Conservation (phyloP, 768 basidiomycete genomes). For the Grammothele lineata region DNA sequence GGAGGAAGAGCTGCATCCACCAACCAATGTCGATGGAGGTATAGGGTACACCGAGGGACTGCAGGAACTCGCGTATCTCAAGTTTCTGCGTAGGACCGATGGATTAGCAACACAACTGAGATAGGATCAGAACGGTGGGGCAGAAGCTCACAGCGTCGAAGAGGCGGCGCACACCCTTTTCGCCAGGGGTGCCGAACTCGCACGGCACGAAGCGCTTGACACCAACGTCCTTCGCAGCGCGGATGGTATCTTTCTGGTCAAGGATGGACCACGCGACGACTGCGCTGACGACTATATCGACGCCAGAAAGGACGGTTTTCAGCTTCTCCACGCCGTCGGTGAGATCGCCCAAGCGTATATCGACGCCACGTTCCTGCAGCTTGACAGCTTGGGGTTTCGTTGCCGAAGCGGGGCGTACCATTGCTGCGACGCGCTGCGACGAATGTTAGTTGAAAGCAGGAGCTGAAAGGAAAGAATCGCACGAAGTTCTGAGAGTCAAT, state of each 20-base stretch:
- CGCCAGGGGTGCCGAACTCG: conserved; percentile 7
- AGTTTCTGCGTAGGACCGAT: conserved; percentile 24
- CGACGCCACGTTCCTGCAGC: neutral
- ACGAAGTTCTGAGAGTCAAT: conserved; percentile 13
- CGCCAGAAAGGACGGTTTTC: neutral
- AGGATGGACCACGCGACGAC: neutral
- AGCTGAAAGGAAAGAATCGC: no score
- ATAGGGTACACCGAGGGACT: conserved; percentile 20
- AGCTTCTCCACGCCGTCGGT: neutral
- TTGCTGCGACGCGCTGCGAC: neutral
- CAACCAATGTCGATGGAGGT: conserved; percentile 27
- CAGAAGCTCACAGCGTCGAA: conserved; percentile 3
- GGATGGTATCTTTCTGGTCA: neutral
- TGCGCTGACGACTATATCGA: neutral
- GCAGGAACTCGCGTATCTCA: conserved; percentile 22
- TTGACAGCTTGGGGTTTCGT: neutral
- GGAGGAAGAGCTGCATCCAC: neutral
- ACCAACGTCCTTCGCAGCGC: conserved; percentile 17
- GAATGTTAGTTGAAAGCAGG: no score
- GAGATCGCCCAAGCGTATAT: neutral
- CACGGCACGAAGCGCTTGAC: conserved; percentile 8
- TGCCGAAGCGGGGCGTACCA: neutral
- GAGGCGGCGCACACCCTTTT: conserved; percentile 8
- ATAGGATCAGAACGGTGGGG: no score
- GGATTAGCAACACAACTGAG: no score